phyloP scores from a whole-genome alignment of 768 basidiomycete species.

The Clavulina sp. region DNA sequence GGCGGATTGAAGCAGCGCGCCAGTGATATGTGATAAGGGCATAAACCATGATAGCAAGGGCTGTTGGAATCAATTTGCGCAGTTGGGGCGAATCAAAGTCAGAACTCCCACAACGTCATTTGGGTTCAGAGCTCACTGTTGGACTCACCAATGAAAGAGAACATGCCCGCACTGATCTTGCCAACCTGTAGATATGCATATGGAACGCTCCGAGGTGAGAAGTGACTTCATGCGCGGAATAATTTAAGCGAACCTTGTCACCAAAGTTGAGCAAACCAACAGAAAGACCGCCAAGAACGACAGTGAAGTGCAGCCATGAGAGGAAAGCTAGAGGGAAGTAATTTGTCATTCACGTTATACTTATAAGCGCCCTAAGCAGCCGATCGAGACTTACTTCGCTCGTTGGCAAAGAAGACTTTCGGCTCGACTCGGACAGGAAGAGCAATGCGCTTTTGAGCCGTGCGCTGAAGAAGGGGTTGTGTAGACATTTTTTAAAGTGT shows the following conservation, averaged over 20 bases:
- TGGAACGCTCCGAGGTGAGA: background rate
- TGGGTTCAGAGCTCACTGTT: background rate
- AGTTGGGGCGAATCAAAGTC: background rate
- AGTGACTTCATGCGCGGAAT: background rate
- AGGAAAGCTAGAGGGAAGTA: constrained; percentile 45
- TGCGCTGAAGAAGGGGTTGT: constrained; percentile 91
- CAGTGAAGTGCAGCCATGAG: constrained; percentile 97
- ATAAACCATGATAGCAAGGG: constrained; percentile 94
- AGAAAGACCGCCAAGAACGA: constrained; percentile 89
- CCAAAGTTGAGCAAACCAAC: constrained; percentile 97
- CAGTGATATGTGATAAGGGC: constrained; percentile 92
- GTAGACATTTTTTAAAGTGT: no score
- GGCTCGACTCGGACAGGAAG: constrained; percentile 90
- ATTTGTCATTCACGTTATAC: background rate
- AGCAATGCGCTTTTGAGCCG: constrained; percentile 87
- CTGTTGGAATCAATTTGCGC: constrained; percentile 24
- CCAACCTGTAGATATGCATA: constrained; percentile 47
- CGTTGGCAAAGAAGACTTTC: constrained; percentile 89
- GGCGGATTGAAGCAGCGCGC: constrained; percentile 83
- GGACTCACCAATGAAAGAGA: constrained; percentile 73
- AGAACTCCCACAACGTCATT: background rate
- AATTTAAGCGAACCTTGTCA: constrained; percentile 61
- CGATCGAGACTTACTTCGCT: constrained; percentile 27
- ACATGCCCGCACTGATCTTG: constrained; percentile 91
- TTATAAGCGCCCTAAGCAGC: no score